Conservation (phyloP, 2,329 filamentous ascomycete species). For the Aspergillus pseudotamarii region DNA sequence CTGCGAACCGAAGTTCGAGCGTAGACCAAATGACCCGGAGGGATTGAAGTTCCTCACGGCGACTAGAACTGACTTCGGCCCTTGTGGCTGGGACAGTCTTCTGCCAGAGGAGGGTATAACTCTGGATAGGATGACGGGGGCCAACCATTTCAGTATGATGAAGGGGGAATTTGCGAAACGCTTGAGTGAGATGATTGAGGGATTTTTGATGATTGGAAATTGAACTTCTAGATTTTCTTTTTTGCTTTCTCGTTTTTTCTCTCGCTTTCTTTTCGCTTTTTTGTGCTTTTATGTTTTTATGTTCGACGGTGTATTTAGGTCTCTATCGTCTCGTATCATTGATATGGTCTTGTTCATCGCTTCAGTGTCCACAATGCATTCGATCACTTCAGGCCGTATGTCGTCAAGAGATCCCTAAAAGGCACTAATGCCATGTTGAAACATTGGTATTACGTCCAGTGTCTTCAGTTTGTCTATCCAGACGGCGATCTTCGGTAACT, state of each 20-base stretch:
- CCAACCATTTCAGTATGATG: conserved; percentile 4
- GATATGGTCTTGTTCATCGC: no score
- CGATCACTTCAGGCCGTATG: no score
- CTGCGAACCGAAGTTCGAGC: conserved; percentile 52
- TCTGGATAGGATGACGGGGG: background rate
- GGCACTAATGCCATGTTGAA: rapidly evolving
- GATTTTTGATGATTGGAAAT: conserved; percentile 2
- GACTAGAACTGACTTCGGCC: conserved; percentile 14
- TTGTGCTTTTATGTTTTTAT: no score
- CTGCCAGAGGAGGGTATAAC: conserved; percentile 6
- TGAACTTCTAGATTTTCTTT: background rate
- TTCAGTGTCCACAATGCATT: no score
- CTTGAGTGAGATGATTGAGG: conserved; percentile 1
- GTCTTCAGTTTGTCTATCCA: no score
- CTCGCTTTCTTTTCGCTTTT: background rate
- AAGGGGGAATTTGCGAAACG: background rate
- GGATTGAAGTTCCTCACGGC: conserved; percentile 19
- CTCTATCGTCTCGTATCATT: no score
- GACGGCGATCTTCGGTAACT: no score
- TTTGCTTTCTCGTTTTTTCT: no score
- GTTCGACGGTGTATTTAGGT: background rate
- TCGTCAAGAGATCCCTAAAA: no score
- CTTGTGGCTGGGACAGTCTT: conserved; percentile 13
- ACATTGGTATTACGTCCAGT: no score
- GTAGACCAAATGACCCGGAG: conserved; percentile 40